Evolutionary conservation across 129 eudicot genomes (phyloP), one percentile per base, ranked within the genome.

Genomic region (Deinandra increscens): DNA sequence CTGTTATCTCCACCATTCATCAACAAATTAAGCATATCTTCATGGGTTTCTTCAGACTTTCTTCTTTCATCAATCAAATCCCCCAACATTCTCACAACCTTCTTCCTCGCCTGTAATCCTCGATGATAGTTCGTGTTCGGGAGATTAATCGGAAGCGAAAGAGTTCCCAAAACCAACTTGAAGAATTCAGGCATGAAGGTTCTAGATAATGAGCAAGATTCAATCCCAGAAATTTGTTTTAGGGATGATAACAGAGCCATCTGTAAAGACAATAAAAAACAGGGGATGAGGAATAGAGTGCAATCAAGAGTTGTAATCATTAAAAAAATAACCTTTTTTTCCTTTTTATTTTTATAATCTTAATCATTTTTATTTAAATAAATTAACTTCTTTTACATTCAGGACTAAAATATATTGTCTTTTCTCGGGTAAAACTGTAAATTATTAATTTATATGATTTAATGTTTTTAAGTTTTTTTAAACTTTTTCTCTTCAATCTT

Each of bases 51-150:
- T 37, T 80, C 29, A 23, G 93, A 83, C 12, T 77, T 80, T 70
- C 89, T 77, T 70, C 97, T 87, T 53, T 85, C 83, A 37, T 87
- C 81, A 43, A 94, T 80, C 22, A 94, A 82, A 56, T 74, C 75
- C 33, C 75, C 81, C 77, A 94, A 66, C 81, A 89, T 84, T 64
- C 71, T 75, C 54, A 85, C 88, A 23, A 94, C 82, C 50, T 74
- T 82, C 76, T 89, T 83, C 83, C 99, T 87, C 36, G 97, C 99
- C 99, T 94, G 88, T 71, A 94, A 82, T 3, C 97, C 97, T 1
- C 86, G 79, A 17, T 77, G 88, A 61, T 94, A 94, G 55, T 87
- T 90, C 9, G 97, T 85, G 75, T 63, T 81, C 12, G 96, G 99
- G 71, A 94, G 91, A 66, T 90, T 88, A 77, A 94, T 90, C 8